Evolutionary conservation across 75 land plant species (phyloP), one percentile per base, ranked within the genome.

Genomic region (Gnetum montanum): DNA sequence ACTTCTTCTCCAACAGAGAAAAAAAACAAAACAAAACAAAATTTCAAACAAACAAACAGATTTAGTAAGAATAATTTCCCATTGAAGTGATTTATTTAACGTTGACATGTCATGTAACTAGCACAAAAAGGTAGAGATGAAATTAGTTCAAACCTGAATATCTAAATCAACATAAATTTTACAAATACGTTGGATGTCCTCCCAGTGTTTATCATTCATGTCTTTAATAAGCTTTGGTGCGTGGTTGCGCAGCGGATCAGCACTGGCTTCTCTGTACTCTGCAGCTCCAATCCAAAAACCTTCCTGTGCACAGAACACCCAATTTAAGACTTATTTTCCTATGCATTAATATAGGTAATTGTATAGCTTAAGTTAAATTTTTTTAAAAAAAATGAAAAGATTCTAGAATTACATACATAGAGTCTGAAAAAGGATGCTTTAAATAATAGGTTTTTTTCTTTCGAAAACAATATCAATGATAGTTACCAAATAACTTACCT

Each of bases 111-210:
- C n/a, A 13, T 40, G n/a, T 40, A 13, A 16, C 43, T 40, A 13
- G 15, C n/a, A 24, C 22, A 31, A 18, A 31, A 31, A 31, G 54
- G 22, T 31, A 31, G n/a, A 10, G 0, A 4, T 52, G 33, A 52
- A n/a, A 27, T 18, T 52, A 6, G 27, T 3, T 22, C 41, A 62
- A 50, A 88, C 98, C 95, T 77, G 76, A 48, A 72, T 75, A 46
- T 74, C 76, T 35, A 79, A 41, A 31, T 85, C 72, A 41, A 67
- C 82, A 64, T 74, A 93, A 8, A 88, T 68, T 41, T 71, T 82
- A 77, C 84, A 88, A 67, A 93, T 85, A 16, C 95, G 83, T 10
- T 59, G 74, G 49, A 92, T 62, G 62, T 92, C 97, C 74, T 92
- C 89, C 75, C 69, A 59, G 52, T 84, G 80, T 7, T 81, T 79